These are phyloP conservation scores for Sphaceloma murrayae DNA, from an alignment of 2,329 filamentous ascomycete species.

Conservation along the genomic window DNA sequence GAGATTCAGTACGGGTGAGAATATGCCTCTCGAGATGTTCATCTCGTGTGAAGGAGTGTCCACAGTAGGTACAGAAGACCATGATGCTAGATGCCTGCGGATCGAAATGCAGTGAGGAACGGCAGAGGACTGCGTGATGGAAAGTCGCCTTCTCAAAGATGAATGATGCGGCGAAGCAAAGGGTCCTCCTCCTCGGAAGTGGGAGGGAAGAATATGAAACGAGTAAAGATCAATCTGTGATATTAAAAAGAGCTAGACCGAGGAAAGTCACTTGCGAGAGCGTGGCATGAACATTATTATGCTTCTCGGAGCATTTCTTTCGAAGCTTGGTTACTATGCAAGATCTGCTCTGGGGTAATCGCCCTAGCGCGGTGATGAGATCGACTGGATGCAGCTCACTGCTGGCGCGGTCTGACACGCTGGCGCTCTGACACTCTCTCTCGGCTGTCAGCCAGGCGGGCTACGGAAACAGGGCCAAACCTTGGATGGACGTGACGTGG, in stretches of 20 bases:
- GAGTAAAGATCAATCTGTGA: slow-evolving; percentile 2
- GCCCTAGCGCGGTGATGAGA: slow-evolving; percentile 10
- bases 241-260: slow-evolving; percentile 1
- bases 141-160: too few relatives aligned
- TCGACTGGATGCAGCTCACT: slow-evolving; percentile 11
- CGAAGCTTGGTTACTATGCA: slow-evolving; percentile 4
- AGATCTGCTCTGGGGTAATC: slow-evolving; percentile 12
- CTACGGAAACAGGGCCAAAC: slow-evolving; percentile 15
- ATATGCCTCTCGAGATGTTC: slow-evolving; percentile 46
- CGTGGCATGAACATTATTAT: slow-evolving; percentile 10
- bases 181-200: not conserved
- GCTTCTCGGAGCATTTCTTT: slow-evolving; percentile 13
- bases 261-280: slow-evolving; percentile 5
- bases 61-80: slow-evolving; percentile 47
- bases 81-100: too few relatives aligned
- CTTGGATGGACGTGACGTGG: slow-evolving; percentile 14
- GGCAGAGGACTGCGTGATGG: not conserved
- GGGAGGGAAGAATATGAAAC: slow-evolving; percentile 2
- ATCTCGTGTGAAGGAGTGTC: slow-evolving; percentile 44
- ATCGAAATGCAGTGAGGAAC: slow-evolving; percentile 3
- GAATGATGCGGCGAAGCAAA: too few relatives aligned
- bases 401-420: slow-evolving; percentile 13
- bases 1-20: slow-evolving; percentile 37
- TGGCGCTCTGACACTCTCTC: slow-evolving; percentile 7
- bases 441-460: slow-evolving; percentile 4